Conservation (phyloP, 176 grass and related monocot species). For the Oryza meyeriana region DNA sequence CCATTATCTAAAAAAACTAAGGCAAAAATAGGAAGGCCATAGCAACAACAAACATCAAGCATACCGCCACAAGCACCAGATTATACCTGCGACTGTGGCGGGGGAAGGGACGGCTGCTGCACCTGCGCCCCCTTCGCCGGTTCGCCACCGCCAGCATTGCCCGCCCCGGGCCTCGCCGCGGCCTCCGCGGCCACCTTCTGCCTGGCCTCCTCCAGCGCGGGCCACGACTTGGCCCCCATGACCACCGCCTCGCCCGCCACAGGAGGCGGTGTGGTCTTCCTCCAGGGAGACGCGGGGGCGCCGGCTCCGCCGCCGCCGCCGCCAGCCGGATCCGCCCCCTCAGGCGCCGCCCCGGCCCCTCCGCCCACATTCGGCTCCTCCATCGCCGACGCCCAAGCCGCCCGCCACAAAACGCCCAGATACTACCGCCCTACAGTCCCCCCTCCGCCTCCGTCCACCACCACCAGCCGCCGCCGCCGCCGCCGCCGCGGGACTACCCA, state of each 20-base stretch:
- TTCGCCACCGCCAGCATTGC: constrained; percentile 34
- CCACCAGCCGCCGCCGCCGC: constrained; percentile 1
- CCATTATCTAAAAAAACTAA: too few relatives aligned
- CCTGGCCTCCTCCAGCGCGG: constrained; percentile 58
- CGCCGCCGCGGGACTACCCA: background rate
- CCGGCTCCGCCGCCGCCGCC: background rate
- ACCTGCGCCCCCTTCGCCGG: background rate
- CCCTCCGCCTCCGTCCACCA: background rate
- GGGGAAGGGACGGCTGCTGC: constrained; percentile 3
- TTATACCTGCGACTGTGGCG: constrained; percentile 38
- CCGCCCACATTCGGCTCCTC: constrained; percentile 39
- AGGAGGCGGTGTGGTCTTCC: constrained; percentile 35
- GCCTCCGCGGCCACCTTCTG: constrained; percentile 33
- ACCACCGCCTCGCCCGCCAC: constrained; percentile 29
- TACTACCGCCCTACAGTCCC: background rate
- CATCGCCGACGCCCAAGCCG: background rate
- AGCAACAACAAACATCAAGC: background rate
- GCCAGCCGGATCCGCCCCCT: constrained; percentile 29
- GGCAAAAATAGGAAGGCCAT: background rate
- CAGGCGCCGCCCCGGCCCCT: constrained; percentile 1
- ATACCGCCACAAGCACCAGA: background rate
- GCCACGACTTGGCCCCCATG: constrained; percentile 68
- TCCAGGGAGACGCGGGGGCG: constrained; percentile 34
- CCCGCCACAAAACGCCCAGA: background rate
- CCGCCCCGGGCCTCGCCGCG: constrained; percentile 18